Evolutionary conservation across 768 basidiomycete genomes (phyloP).

Genomic region (Lactifluus subvellereus): DNA sequence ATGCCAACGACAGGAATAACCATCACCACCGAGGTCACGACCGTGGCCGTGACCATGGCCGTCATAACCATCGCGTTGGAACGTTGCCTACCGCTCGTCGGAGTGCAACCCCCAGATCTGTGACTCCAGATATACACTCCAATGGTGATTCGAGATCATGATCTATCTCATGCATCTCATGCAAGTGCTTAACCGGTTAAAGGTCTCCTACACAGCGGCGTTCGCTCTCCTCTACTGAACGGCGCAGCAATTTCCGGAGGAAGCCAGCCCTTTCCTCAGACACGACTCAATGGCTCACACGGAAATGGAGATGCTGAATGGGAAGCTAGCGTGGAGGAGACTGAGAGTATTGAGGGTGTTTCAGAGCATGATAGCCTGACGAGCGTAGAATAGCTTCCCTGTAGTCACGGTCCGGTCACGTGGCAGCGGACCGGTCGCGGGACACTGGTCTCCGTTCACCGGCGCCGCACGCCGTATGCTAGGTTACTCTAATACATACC

Average conservation of each 20-base stretch:
- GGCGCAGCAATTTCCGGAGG: not conserved
- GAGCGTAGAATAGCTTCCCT: constrained; percentile 18
- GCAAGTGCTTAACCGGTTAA: constrained; percentile 17
- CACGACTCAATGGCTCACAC: constrained; percentile 3
- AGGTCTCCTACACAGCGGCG: constrained; percentile 16
- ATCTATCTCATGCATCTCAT: constrained; percentile 15
- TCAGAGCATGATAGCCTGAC: constrained; percentile 24
- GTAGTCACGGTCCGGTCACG: not conserved
- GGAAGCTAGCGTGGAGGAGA: constrained; percentile 10
- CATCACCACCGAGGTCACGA: constrained; percentile 15
- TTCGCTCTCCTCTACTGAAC: constrained; percentile 13
- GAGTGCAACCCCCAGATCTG: constrained; percentile 4
- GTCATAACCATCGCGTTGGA: constrained; percentile 18
- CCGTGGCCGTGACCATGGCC: constrained; percentile 15
- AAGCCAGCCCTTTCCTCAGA: not conserved
- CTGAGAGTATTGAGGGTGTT: constrained; percentile 14
- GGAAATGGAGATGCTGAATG: not conserved
- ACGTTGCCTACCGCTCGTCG: not conserved
- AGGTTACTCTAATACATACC: not conserved
- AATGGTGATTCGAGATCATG: constrained; percentile 25
- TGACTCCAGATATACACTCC: constrained; percentile 11
- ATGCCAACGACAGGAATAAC: not conserved
- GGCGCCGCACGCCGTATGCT: no score
- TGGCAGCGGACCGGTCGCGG: not conserved
- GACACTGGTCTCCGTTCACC: not conserved